A percentile compares a stretch with the other conserved stretches of the same genome.
phyloP scores from a whole-genome alignment of 139 green algal genomes.

The Coccomyxa sp. region DNA sequence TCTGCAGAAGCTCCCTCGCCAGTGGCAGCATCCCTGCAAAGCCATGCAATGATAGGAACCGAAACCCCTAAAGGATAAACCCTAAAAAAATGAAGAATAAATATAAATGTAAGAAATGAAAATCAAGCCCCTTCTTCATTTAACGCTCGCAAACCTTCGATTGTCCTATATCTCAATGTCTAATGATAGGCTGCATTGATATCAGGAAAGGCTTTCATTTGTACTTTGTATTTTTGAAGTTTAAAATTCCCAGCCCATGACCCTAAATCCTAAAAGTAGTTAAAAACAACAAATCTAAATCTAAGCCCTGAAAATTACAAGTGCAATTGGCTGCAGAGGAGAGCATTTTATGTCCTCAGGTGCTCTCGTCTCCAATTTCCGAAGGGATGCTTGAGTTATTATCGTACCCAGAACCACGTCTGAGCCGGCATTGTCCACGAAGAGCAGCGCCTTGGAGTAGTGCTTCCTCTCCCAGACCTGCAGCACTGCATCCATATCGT shows the following conservation, averaged over 20 bases:
- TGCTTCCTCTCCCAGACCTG: conserved; percentile 9
- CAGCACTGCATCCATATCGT: conserved; percentile 70
- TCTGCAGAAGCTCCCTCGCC: conserved; percentile 71
- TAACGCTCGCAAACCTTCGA: neutral
- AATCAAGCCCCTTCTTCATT: too few relatives aligned
- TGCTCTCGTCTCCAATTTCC: too few relatives aligned
- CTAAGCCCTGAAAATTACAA: neutral
- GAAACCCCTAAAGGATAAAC: too few relatives aligned
- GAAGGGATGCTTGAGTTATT: neutral
- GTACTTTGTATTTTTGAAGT: too few relatives aligned
- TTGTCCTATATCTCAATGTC: neutral
- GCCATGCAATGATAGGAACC: neutral
- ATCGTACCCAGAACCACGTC: conserved; percentile 69
- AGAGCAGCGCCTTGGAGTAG: conserved; percentile 72
- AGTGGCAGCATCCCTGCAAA: conserved; percentile 79
- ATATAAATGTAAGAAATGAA: too few relatives aligned
- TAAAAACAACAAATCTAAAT: too few relatives aligned
- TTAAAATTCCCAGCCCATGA: too few relatives aligned
- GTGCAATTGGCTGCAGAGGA: neutral
- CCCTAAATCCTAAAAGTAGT: too few relatives aligned
- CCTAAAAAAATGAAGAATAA: too few relatives aligned
- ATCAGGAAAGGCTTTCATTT: neutral
- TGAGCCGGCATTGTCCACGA: conserved; percentile 86
- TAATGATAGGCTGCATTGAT: neutral
- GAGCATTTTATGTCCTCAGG: neutral